A percentile compares a stretch with the other conserved stretches of the same genome.
These are phyloP conservation scores for Wickerhamomyces queroliae DNA, from an alignment of 805 yeast genomes.

Conservation along the genomic window DNA sequence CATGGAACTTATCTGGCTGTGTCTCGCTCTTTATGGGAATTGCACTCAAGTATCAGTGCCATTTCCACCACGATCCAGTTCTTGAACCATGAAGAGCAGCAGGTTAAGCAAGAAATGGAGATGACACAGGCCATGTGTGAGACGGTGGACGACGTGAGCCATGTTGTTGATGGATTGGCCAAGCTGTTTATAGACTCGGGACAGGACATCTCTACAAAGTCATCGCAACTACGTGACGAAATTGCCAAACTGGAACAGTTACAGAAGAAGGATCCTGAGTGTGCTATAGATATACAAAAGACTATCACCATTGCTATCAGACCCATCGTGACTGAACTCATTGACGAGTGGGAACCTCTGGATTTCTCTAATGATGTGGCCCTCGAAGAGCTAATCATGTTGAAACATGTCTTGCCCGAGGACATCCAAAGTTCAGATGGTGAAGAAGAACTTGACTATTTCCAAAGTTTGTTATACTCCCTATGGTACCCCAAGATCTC, in stretches of 20 bases:
- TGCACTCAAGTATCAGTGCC: neutral
- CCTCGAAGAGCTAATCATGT: constrained; percentile 23
- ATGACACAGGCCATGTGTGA: neutral
- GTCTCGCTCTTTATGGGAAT: no score
- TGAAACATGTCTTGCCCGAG: constrained; percentile 18
- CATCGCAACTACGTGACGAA: neutral
- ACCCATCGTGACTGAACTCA: constrained; percentile 11
- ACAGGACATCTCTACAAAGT: neutral
- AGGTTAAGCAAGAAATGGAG: neutral
- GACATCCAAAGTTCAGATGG: constrained; percentile 2
- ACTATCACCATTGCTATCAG: constrained; percentile 16
- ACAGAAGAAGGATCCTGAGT: neutral
- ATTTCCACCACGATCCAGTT: neutral
- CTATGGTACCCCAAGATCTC: constrained; percentile 31
- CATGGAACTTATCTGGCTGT: no score
- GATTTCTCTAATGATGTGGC: constrained; percentile 25
- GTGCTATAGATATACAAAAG: constrained; percentile 9
- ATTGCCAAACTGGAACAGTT: neutral
- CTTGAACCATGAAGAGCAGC: neutral
- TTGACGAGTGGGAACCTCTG: constrained; percentile 33
- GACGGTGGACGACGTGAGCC: neutral
- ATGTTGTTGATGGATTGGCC: neutral
- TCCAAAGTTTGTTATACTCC: constrained; percentile 29
- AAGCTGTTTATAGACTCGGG: neutral
- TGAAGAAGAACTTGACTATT: constrained; percentile 17